These are phyloP conservation scores for Suillus paluster DNA, from an alignment of 768 basidiomycete species.

Conservation along the genomic window DNA sequence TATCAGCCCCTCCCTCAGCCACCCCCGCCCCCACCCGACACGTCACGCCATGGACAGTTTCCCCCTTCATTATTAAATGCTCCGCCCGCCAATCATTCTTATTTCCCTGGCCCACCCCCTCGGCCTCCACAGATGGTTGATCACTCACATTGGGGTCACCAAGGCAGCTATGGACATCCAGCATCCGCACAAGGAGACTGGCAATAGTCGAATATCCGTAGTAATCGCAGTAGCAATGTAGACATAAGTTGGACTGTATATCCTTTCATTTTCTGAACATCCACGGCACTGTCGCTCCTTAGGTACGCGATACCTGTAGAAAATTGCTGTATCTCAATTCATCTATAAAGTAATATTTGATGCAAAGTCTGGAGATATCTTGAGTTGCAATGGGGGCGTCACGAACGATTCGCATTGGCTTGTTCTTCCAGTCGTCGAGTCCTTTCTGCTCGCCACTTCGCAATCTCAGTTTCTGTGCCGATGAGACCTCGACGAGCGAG, in stretches of 20 bases:
- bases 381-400: background rate
- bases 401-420: background rate
- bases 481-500: constrained; percentile 76
- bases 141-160: constrained; percentile 13
- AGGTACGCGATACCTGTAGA: constrained; percentile 11
- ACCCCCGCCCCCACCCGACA: constrained; percentile 33
- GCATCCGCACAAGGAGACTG: constrained; percentile 32
- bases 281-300: constrained; percentile 5
- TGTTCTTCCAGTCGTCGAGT: constrained; percentile 21
- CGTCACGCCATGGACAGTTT: constrained; percentile 32
- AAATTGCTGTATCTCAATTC: constrained; percentile 23
- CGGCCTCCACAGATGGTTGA: constrained; percentile 38
- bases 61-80: constrained; percentile 22
- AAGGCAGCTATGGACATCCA: constrained; percentile 36
- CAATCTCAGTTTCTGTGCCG: constrained; percentile 83
- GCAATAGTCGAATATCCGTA: constrained; percentile 25
- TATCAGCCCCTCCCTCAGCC: constrained; percentile 41
- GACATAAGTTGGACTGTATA: constrained; percentile 18
- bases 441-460: constrained; percentile 70
- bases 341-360: constrained; percentile 16
- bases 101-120: constrained; percentile 46
- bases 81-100: constrained; percentile 30
- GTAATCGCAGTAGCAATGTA: constrained; percentile 18
- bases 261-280: constrained; percentile 8
- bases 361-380: constrained; percentile 1